Base-by-base conservation (phyloP, 2,329 filamentous ascomycete species). In the Fusarium ambrosium region DNA sequence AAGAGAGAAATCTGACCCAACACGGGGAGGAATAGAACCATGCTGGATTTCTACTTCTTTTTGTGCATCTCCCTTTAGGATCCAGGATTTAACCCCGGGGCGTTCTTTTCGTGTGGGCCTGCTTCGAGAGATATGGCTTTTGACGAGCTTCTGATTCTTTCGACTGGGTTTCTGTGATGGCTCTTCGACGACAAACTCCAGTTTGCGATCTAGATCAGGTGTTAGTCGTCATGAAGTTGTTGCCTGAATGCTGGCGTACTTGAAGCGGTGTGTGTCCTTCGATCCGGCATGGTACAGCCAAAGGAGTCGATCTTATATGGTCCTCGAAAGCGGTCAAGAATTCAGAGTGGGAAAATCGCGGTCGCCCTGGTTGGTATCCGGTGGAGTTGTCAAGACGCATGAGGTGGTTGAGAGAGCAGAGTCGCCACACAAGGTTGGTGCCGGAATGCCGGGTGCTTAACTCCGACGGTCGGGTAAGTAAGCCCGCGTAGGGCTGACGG, bases 1-100 rank as follows among this genome's bases (percentile, higher is more conserved):
- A 4, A 76, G 43, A 10, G 75, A 76, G 2, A 78, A 18, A 9
- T 76, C 69, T 1, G 71, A 62, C 0, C 71, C 75, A 5, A 78
- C 67, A 4, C 67, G 73, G 1, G 27, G 18, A 4, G 75, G 76
- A 8, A 66, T 70, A 6, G 63, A 64, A 1, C 64, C 53, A 64
- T 69, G 61, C 4, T 59, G 48, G 5, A 69, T 48, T 9, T 62
- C 22, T 0, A 71, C 2, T 1, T 32, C n/a, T 11, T 43, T 9
- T 32, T 4, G 6, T 5, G 34, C 18, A 1, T 69, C 64, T 69
- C 64, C 8, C 22, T 37, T 11, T 71, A 69, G 0, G 6, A 77
- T 77, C 74, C 74, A 77, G 6, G 74, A 77, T 7, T n/a, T 64
- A 4, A 75, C 13, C 5, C 58, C 45, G 0, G 20, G 16, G 1